Evolutionary conservation across 345 rosid species (phyloP).

Genomic region (Heritiera fomes): DNA sequence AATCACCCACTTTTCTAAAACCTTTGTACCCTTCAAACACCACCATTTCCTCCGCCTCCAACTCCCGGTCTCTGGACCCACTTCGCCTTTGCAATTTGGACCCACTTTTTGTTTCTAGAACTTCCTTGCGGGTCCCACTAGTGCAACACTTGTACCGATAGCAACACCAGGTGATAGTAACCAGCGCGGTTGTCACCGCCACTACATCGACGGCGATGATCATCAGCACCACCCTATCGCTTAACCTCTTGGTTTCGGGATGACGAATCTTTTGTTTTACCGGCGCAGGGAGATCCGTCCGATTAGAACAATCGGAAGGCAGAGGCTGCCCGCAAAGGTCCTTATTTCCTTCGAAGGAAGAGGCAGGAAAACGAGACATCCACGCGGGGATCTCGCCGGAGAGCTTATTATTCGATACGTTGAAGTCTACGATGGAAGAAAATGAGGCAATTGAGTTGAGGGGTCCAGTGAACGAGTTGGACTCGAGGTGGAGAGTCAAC

Average conservation of each 20-base stretch:
- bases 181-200: background rate
- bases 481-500: slow-evolving; percentile 15
- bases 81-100: slow-evolving; percentile 15
- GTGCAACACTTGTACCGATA: background rate
- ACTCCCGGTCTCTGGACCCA: background rate
- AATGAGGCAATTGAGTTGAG: slow-evolving; percentile 7
- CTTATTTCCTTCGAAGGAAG: slow-evolving; percentile 13
- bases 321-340: slow-evolving; percentile 13
- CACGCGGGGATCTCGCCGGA: slow-evolving; percentile 9
- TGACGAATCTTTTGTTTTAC: background rate
- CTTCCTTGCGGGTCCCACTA: background rate
- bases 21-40: slow-evolving; percentile 17
- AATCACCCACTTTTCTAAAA: slow-evolving; percentile 13
- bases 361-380: slow-evolving; percentile 17
- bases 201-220: slow-evolving; percentile 17
- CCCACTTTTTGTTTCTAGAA: background rate
- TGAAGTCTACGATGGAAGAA: background rate
- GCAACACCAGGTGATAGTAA: slow-evolving; percentile 11
- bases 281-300: slow-evolving; percentile 5
- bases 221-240: background rate
- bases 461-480: slow-evolving; percentile 3
- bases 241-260: background rate
- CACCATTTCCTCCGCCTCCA: slow-evolving; percentile 22
- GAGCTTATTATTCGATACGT: slow-evolving; percentile 13
- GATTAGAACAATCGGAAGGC: slow-evolving; percentile 10